Conservation (phyloP, 768 basidiomycete species). For the Suillus ampliporus region DNA sequence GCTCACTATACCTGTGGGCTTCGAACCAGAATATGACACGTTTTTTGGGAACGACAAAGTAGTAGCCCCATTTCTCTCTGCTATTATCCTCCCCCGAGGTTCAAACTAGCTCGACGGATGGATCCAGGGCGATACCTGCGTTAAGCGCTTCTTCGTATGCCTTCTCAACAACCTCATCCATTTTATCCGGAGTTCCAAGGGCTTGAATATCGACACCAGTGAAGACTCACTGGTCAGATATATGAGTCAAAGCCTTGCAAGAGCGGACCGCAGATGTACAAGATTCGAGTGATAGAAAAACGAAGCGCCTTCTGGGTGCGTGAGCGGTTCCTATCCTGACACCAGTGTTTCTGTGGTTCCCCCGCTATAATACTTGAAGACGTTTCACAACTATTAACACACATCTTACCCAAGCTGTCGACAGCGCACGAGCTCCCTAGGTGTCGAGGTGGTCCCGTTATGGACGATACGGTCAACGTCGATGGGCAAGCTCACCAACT, state of each 20-base stretch:
- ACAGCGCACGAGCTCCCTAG: too few species aligned
- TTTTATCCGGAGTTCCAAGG: background rate
- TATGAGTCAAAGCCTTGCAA: background rate
- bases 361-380: too few species aligned
- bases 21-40: slow-evolving; percentile 3
- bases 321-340: slow-evolving; percentile 3
- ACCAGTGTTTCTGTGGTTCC: background rate
- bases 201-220: slow-evolving; percentile 1
- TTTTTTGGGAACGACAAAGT: background rate
- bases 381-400: too few species aligned
- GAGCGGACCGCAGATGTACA: background rate
- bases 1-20: background rate
- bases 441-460: too few species aligned
- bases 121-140: background rate
- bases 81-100: background rate
- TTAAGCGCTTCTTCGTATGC: background rate
- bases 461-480: too few species aligned
- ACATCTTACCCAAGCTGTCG: too few species aligned
- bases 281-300: background rate
- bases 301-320: background rate
- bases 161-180: background rate
- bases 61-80: slow-evolving; percentile 1
- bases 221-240: background rate
- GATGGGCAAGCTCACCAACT: too few species aligned
- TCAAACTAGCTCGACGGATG: slow-evolving; percentile 2